These are phyloP conservation scores for Fusarium sp. DNA, from an alignment of 2,329 filamentous ascomycete species.

Conservation along the genomic window DNA sequence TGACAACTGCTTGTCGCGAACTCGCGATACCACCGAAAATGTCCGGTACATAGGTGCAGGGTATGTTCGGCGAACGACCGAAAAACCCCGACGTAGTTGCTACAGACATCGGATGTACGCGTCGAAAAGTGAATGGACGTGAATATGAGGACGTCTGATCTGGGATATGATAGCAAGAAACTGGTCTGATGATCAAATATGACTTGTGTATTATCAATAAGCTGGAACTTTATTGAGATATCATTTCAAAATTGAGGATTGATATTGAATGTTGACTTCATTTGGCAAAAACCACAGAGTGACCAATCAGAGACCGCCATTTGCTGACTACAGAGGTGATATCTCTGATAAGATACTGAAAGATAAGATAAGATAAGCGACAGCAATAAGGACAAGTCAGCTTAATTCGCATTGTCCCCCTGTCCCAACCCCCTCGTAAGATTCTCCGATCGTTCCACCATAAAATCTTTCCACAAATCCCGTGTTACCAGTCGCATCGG, in stretches of 20 bases:
- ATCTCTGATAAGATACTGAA: fast-evolving
- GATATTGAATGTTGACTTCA: not conserved
- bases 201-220: fast-evolving
- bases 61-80: not conserved
- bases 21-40: not conserved
- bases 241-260: fast-evolving
- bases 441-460: not conserved
- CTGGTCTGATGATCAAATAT: not conserved
- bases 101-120: not conserved
- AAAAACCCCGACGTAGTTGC: not conserved
- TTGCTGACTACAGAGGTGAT: fast-evolving
- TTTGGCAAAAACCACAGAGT: fast-evolving
- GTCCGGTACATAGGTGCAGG: not conserved
- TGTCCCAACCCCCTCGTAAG: not conserved
- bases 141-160: fast-evolving
- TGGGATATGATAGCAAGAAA: fast-evolving
- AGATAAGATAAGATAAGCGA: not conserved
- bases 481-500: not conserved
- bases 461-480: not conserved
- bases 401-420: not conserved
- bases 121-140: not conserved
- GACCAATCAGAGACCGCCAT: not conserved
- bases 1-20: not conserved
- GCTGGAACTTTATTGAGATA: fast-evolving
- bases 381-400: not conserved